A percentile compares a stretch with the other conserved stretches of the same genome.
These are phyloP conservation scores for Sarocladium strictum DNA, from an alignment of 2,329 filamentous ascomycete genomes.

Conservation along the genomic window DNA sequence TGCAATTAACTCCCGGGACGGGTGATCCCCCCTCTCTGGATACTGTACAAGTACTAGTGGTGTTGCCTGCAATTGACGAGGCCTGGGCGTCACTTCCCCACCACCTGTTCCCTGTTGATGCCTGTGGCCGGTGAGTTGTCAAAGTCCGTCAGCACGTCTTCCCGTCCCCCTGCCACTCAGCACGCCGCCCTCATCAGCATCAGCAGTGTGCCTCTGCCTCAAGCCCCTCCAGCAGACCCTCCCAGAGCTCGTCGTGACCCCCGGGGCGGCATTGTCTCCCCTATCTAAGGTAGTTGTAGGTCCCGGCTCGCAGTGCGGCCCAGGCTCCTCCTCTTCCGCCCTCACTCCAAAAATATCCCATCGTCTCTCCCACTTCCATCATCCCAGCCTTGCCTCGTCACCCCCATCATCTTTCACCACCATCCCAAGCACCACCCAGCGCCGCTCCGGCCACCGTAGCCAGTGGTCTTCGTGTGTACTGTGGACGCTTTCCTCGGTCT, in stretches of 20 bases:
- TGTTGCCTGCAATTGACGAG: not conserved
- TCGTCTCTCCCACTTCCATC: slow-evolving; percentile 7
- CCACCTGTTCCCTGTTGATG: not conserved
- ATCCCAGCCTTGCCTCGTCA: slow-evolving; percentile 6
- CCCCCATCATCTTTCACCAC: not conserved
- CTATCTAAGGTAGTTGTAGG: too few relatives aligned
- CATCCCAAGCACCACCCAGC: too few relatives aligned
- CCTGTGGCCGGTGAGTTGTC: not conserved
- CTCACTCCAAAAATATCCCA: slow-evolving; percentile 8
- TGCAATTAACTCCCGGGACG: too few relatives aligned
- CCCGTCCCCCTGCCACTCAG: not conserved
- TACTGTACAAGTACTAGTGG: too few relatives aligned
- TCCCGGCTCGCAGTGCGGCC: too few relatives aligned
- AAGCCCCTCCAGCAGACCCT: not conserved
- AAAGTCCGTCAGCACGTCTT: too few relatives aligned
- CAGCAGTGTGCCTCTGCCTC: not conserved
- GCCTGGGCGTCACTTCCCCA: not conserved
- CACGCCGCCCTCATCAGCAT: not conserved
- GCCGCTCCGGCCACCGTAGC: not conserved
- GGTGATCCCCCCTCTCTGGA: too few relatives aligned
- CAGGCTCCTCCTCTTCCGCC: not conserved
- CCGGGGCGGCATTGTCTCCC: not conserved
- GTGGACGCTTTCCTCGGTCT: not conserved
- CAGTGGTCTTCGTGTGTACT: slow-evolving; percentile 1
- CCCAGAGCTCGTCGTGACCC: not conserved